phyloP scores from a whole-genome alignment of 345 rosid genomes.

The Eucalyptus albens region DNA sequence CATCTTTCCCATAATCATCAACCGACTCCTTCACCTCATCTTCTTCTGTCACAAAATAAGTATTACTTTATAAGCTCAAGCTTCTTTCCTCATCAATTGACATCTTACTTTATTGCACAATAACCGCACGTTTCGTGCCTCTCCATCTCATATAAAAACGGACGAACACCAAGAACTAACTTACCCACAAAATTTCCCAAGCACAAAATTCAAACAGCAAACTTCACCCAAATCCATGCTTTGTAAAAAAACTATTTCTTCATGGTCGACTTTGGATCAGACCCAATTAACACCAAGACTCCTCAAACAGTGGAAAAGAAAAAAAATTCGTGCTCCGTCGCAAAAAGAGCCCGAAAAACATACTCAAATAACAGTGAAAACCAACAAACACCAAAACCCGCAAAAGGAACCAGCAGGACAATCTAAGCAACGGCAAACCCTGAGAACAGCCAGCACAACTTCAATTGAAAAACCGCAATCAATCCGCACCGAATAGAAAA shows the following conservation, averaged over 20 bases:
- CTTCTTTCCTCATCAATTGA: background rate
- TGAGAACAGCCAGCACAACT: background rate
- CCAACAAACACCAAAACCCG: background rate
- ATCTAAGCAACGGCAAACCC: background rate
- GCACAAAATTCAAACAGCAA: background rate
- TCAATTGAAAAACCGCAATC: background rate
- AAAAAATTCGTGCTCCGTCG: background rate
- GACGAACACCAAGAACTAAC: background rate
- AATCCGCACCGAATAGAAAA: background rate
- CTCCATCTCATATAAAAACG: background rate
- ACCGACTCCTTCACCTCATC: background rate
- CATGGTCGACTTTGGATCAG: background rate
- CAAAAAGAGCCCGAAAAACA: background rate
- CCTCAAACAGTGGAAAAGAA: background rate
- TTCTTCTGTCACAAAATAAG: background rate
- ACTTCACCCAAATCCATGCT: background rate
- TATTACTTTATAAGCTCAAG: background rate
- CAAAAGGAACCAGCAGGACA: background rate
- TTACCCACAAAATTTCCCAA: background rate
- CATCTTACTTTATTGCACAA: background rate
- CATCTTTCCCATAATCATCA: constrained; percentile 8
- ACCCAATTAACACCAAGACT: background rate
- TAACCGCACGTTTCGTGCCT: background rate
- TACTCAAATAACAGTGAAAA: background rate
- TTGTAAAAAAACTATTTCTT: background rate